Conservation (phyloP, 441 rosid genomes). For the Gossypium lobatum region DNA sequence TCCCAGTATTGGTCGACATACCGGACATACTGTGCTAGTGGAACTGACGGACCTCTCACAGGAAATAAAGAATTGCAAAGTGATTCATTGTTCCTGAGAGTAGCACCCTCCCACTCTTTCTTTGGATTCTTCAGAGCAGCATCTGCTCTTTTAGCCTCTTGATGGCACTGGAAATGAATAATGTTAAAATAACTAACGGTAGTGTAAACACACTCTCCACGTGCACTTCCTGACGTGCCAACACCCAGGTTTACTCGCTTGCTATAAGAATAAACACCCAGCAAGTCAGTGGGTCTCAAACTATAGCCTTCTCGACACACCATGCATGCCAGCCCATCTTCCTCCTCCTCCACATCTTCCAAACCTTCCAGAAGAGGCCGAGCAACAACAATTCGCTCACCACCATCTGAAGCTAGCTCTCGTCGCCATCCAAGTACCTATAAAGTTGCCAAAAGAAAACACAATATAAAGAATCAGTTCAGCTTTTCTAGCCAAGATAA, state of each 20-base stretch:
- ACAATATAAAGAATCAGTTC: slow-evolving; percentile 9
- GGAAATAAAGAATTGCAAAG: slow-evolving; percentile 99
- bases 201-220: slow-evolving; percentile 98
- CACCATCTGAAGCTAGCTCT: slow-evolving; percentile 89
- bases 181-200: slow-evolving; percentile 95
- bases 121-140: slow-evolving; percentile 93
- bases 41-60: slow-evolving; percentile 85
- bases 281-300: slow-evolving; percentile 89
- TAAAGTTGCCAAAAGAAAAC: slow-evolving; percentile 7
- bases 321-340: slow-evolving; percentile 98
- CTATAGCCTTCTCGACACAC: slow-evolving; percentile 99
- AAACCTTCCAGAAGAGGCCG: slow-evolving; percentile 89
- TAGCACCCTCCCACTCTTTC: slow-evolving; percentile 99
- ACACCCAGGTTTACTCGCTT: slow-evolving; percentile 95
- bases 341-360: slow-evolving; percentile 98
- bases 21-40: slow-evolving; percentile 74
- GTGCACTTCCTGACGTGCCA: slow-evolving; percentile 91
- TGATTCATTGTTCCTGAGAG: slow-evolving; percentile 93
- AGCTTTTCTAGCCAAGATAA: slow-evolving; percentile 10
- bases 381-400: slow-evolving; percentile 85
- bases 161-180: slow-evolving; percentile 99
- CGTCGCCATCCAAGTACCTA: slow-evolving; percentile 95
- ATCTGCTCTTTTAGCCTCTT: slow-evolving; percentile 99
- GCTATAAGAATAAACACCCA: slow-evolving; percentile 93
- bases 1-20: slow-evolving; percentile 98